phyloP scores from a whole-genome alignment of 768 basidiomycete genomes.

The Boletus pseudo-olivaceus region DNA sequence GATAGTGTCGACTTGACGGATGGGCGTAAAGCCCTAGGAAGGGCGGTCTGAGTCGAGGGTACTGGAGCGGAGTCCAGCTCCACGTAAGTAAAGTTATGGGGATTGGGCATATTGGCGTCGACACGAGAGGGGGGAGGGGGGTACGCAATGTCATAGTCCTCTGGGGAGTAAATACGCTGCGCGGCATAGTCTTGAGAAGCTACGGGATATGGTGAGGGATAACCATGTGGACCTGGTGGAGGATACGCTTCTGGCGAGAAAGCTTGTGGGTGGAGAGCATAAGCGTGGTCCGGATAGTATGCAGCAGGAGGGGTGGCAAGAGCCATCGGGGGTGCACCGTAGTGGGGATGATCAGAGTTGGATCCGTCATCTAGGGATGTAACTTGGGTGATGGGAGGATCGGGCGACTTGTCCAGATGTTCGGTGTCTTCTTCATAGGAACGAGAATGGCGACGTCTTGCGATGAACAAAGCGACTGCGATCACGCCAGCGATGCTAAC shows the following conservation, averaged over 20 bases:
- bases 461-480: slow-evolving; percentile 26
- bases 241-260: slow-evolving; percentile 8
- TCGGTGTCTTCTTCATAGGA: slow-evolving; percentile 29
- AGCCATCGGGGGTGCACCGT: slow-evolving; percentile 16
- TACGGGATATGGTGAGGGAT: neutral
- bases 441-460: slow-evolving; percentile 28
- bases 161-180: slow-evolving; percentile 24
- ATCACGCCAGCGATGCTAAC: slow-evolving; percentile 32
- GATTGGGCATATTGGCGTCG: slow-evolving; percentile 12
- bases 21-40: slow-evolving; percentile 16
- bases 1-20: slow-evolving; percentile 1
- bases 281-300: slow-evolving; percentile 25
- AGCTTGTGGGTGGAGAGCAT: slow-evolving; percentile 9
- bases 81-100: slow-evolving; percentile 6
- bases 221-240: neutral
- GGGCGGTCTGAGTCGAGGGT: neutral
- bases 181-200: slow-evolving; percentile 15
- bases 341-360: slow-evolving; percentile 24
- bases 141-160: slow-evolving; percentile 24
- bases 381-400: slow-evolving; percentile 11
- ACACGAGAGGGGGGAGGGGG: slow-evolving; percentile 16
- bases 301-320: slow-evolving; percentile 12
- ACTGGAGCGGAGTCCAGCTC: slow-evolving; percentile 10
- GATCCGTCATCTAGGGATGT: slow-evolving; percentile 13
- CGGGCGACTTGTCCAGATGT: slow-evolving; percentile 23